Base-by-base conservation (phyloP, 2,329 filamentous ascomycete species). In the Xylaria sp. region DNA sequence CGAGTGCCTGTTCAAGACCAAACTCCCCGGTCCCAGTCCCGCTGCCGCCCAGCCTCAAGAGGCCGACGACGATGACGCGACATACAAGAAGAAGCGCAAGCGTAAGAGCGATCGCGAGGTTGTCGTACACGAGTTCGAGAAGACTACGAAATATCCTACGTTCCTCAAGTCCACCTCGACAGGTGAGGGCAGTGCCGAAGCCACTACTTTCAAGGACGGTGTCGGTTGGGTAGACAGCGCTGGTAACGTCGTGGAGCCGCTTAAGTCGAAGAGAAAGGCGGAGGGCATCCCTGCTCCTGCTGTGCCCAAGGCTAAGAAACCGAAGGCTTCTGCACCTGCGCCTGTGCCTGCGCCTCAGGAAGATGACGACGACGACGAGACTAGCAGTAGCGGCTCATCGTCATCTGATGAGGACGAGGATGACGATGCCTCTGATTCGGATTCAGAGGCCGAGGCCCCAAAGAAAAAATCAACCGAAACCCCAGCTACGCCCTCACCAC, bases 61-160 rank as follows among this genome's bases (percentile, higher is more conserved):
- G 56, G 63, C 75, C 10, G 67, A 71, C 1, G 75, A 78, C 35
- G 75, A 78, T 6, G 72, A 72, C 18, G 71, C 75, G 11, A 72
- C 76, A n/a, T 78, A 79, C 63, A 80, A 80, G 66, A 85, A 83
- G 66, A 86, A 85, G 67, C 84, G 83, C 71, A 83, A 83, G 65
- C 83, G 80, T 61, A 83, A 84, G 67, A 80, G 81, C 51, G 80
- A 78, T 55, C 55, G 78, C 11, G 84, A 89, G 60, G 80, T 87
- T 1, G 78, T 91, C 3, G 82, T 97, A 2, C 92, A 97, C 73
- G 94, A 99, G 71, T 97, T 97, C 71, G 84, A 89, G 67, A 92
- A 91, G 72, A 92, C 89, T 6, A 86, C 84, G 44, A 93, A 91
- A 68, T 88, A 91, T 64, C 90, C 92, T 0, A 89, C 84, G 3